Percentiles rank a stretch among this genome's conserved stretches.
Conservation (phyloP, 2,329 filamentous ascomycete genomes). For the Ceratocystiopsis sp. region DNA sequence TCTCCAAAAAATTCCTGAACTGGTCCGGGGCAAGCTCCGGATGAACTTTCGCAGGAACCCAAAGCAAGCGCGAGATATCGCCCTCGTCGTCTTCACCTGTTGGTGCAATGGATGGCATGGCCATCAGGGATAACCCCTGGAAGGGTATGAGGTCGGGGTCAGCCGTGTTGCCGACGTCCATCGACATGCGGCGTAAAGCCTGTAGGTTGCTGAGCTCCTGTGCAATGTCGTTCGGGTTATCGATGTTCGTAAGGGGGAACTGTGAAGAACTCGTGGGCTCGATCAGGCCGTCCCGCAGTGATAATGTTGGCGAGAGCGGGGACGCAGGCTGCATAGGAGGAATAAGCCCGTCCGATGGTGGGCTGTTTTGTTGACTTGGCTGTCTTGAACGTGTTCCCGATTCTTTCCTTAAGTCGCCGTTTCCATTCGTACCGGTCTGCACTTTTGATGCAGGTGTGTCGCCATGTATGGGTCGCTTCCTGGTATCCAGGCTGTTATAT, state of each 20-base stretch:
- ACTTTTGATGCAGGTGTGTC: too few relatives aligned
- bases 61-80: constrained; percentile 76
- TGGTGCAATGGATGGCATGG: constrained; percentile 57
- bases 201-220: constrained; percentile 88
- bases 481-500: too few relatives aligned
- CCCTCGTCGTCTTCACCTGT: constrained; percentile 63
- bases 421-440: constrained; percentile 14
- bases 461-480: too few relatives aligned
- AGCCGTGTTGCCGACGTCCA: constrained; percentile 65
- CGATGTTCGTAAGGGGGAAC: constrained; percentile 78
- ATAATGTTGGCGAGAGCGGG: constrained; percentile 33
- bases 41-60: constrained; percentile 89
- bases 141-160: constrained; percentile 65
- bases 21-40: constrained; percentile 89
- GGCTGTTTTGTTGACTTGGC: constrained; percentile 22
- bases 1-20: constrained; percentile 93
- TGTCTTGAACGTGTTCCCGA: constrained; percentile 24
- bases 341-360: constrained; percentile 21
- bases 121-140: constrained; percentile 43
- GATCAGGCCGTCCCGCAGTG: constrained; percentile 35
- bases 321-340: constrained; percentile 21
- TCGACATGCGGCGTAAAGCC: constrained; percentile 79
- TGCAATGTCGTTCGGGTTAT: constrained; percentile 73
- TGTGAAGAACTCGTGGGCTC: constrained; percentile 41
- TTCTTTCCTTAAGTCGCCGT: constrained; percentile 23